Evolutionary conservation across 2,329 filamentous ascomycete species (phyloP).

Genomic region (Trichoderma semiorbis): DNA sequence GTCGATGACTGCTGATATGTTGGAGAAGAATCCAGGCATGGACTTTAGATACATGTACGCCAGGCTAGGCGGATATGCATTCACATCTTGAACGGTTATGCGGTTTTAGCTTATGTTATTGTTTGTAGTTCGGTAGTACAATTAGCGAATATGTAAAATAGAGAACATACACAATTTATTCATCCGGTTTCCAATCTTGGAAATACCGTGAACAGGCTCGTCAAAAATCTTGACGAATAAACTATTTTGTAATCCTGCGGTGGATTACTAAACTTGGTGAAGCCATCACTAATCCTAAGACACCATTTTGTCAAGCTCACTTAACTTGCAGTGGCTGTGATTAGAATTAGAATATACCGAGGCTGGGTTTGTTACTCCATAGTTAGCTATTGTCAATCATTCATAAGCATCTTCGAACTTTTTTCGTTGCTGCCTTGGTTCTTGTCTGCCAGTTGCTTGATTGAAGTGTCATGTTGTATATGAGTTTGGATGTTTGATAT

Average conservation of each 20-base stretch:
- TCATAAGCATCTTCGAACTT: not conserved
- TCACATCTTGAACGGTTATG: slow-evolving; percentile 19
- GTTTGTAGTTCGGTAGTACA: not conserved
- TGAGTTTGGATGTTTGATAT: not conserved
- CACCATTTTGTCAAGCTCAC: not conserved
- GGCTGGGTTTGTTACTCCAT: not conserved
- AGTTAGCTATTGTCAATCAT: not conserved
- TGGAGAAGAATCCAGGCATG: slow-evolving; percentile 17
- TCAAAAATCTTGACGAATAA: not conserved
- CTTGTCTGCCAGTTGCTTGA: not conserved
- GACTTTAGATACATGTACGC: slow-evolving; percentile 26
- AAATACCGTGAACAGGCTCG: not conserved
- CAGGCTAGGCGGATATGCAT: slow-evolving; percentile 27
- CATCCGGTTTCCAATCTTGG: not conserved
- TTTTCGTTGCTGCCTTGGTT: not conserved
- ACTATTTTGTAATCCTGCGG: not conserved
- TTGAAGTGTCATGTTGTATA: not conserved
- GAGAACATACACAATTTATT: not conserved
- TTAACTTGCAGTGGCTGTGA: not conserved
- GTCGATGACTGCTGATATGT: slow-evolving; percentile 14
- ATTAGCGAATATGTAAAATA: not conserved
- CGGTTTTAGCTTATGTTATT: not conserved
- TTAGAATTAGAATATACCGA: not conserved
- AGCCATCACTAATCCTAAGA: not conserved
- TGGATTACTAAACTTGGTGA: not conserved